Evolutionary conservation across 768 basidiomycete species (phyloP), one percentile per base, ranked within the genome.

Genomic region (Peribolospora kevripleyi): DNA sequence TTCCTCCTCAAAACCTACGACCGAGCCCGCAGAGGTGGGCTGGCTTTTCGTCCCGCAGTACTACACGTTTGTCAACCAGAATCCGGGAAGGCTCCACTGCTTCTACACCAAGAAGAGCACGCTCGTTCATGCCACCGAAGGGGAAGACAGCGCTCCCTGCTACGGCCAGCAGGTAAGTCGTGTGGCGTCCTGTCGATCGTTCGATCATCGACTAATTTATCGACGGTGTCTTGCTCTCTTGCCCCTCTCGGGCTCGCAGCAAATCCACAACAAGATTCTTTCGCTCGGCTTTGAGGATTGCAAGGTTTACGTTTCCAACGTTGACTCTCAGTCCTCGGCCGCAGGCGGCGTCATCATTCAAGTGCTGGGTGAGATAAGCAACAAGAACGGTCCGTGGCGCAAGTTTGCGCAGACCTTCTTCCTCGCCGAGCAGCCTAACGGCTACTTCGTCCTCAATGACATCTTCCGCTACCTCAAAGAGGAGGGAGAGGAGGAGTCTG

Each of bases 341-440:
- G 82, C 82, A 61, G 82, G 83, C 58, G 93, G 93, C 48, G 95
- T 98, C 69, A 84, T 95, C 73, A 90, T 98, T 69, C 90, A 97
- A 69, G 93, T 95, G 68, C 91, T 66, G 37, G 93, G 93, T 61
- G 93, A 98, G 73, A 90, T 97, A 84, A 86, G 84, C 53, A 97
- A 97, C 70, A 75, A 78, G 60, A 76, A 77, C 55, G 84, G 82
- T 53, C 75, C 84, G 4, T 98, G 93, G 93, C 79, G 82, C 65
- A 98, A 97, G 72, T 98, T 98, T 64, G 90, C 88, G 8, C 93
- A 98, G 71, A 95, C 91, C 6, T 97, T 98, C 72, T 97, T 98
- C 82, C 81, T 98, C 54, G 93, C 93, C 45, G 88, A 95, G 69
- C 93, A 98, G 70, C 86, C 87, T 10, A 93, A 91, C 62, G 93